Evolutionary conservation across 1,284 basidiomycete species (phyloP).

Genomic region (Sphagnurus paluster): DNA sequence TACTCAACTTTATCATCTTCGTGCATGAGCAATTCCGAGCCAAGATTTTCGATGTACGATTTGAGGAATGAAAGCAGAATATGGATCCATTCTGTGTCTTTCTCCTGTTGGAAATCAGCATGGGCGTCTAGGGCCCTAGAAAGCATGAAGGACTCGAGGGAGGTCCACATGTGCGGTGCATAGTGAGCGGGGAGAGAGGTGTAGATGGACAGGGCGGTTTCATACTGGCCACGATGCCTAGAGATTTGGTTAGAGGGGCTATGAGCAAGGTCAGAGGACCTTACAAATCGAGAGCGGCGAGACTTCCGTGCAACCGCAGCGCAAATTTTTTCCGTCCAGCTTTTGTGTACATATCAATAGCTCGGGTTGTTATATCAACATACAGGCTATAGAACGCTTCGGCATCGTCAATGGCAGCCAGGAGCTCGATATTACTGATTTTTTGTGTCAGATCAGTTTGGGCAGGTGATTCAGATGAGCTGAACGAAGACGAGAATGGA

Average conservation of each 20-base stretch:
- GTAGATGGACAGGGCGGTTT: slow-evolving; percentile 67
- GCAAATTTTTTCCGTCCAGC: slow-evolving; percentile 83
- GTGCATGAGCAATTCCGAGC: slow-evolving; percentile 51
- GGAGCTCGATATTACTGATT: slow-evolving; percentile 67
- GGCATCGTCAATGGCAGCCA: slow-evolving; percentile 57
- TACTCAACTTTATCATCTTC: slow-evolving; percentile 53
- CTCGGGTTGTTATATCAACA: slow-evolving; percentile 70
- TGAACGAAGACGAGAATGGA: slow-evolving; percentile 66
- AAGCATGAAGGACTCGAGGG: slow-evolving; percentile 76
- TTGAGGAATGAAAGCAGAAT: slow-evolving; percentile 69
- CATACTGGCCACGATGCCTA: slow-evolving; percentile 67
- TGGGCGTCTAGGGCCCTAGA: slow-evolving; percentile 70
- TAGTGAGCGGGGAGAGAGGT: slow-evolving; percentile 82
- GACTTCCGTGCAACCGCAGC: slow-evolving; percentile 76
- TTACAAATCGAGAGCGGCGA: slow-evolving; percentile 87
- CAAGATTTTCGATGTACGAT: slow-evolving; percentile 57
- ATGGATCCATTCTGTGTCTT: slow-evolving; percentile 75
- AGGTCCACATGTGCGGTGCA: slow-evolving; percentile 74
- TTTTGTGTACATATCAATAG: slow-evolving; percentile 80
- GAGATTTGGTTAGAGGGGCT: slow-evolving; percentile 12
- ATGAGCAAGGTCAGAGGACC: slow-evolving; percentile 28
- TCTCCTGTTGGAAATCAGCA: slow-evolving; percentile 47
- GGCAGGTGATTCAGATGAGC: slow-evolving; percentile 21
- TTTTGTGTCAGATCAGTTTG: slow-evolving; percentile 28
- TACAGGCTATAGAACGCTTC: slow-evolving; percentile 78